Conservation (phyloP, 2,329 filamentous ascomycete species). For the Aspergillus unguis region DNA sequence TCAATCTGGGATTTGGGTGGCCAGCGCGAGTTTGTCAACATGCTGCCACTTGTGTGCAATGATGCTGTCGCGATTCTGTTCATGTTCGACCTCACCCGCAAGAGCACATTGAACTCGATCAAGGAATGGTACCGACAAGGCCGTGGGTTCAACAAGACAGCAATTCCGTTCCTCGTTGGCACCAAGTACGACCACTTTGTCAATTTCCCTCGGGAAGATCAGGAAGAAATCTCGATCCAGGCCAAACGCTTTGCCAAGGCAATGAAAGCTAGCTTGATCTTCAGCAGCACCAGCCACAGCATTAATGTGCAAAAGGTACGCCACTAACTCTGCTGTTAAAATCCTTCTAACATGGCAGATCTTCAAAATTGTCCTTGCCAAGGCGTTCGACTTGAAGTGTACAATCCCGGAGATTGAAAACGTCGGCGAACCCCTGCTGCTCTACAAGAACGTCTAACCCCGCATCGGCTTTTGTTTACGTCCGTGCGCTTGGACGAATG, state of each 20-base stretch:
- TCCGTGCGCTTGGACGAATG: conserved; percentile 33
- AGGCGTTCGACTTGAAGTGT: conserved; percentile 97
- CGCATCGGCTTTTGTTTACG: conserved; percentile 26
- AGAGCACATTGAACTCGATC: conserved; percentile 98
- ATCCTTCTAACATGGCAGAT: conserved; percentile 58
- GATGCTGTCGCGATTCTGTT: conserved; percentile 97
- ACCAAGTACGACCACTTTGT: conserved; percentile 99
- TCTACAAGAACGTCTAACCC: conserved; percentile 65
- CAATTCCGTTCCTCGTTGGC: conserved; percentile 95
- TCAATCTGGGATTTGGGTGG: conserved; percentile 98
- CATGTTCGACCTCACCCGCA: conserved; percentile 98
- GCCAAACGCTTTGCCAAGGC: conserved; percentile 94
- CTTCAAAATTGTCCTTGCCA: conserved; percentile 98
- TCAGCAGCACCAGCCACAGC: conserved; percentile 97
- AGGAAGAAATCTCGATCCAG: conserved; percentile 96
- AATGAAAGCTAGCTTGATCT: conserved; percentile 96
- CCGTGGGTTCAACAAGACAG: conserved; percentile 98
- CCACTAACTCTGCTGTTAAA: too few species aligned
- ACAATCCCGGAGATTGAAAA: conserved; percentile 99
- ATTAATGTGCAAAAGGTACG: conserved; percentile 98
- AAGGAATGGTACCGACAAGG: conserved; percentile 99
- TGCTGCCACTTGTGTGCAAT: conserved; percentile 98
- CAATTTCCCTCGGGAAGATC: conserved; percentile 94
- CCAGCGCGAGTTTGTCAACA: conserved; percentile 98
- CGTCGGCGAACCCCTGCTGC: conserved; percentile 87